Evolutionary conservation across 2,329 filamentous ascomycete genomes (phyloP), one percentile per base, ranked within the genome.

Genomic region (Aspergillus ochraceoroseus): DNA sequence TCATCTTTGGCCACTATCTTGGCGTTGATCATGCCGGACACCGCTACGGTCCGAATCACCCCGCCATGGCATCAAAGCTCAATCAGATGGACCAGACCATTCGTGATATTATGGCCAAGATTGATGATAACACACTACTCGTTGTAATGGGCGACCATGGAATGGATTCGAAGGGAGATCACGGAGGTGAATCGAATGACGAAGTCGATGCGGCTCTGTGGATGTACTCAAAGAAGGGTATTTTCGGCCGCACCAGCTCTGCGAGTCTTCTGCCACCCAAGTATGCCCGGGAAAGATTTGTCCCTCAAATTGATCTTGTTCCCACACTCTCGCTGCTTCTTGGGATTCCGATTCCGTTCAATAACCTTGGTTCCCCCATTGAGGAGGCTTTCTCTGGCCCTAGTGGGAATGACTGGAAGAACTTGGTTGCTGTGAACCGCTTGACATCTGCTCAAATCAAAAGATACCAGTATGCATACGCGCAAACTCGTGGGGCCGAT

Each of bases 91-190:
- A 98, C 56, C 68, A 62, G 1, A 82, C 95, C 19, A 73, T 96
- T 43, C 77, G 80, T 29, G 74, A 83, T 17, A 72, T 96, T 38
- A 80, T 85, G 2, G 71, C 76, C 0, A 70, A 71, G 3, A 70
- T 98, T 12, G 90, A 95, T 54, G 84, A 95, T 38, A 71, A 87
- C 40, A 98, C 92, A 0, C 71, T 98, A 14, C 71, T 98, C 23
- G 80, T 98, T 13, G 85, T 98, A 9, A 94, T 98, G 87, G 92
- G 92, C n/a, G 92, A 98, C 61, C 92, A 98, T 59, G 92, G 92
- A 7, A 98, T 98, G 92, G 92, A 98, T 63, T 73, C 78, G 46
- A 96, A 98, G 68, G 92, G 92, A 12, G 92, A 98, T 52, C 92
- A 98, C 59, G 92, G 92, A n/a, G 92, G 92, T 39, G 92, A 98